phyloP scores from a whole-genome alignment of 208 protist genomes.

The Leishmania tarentolae region DNA sequence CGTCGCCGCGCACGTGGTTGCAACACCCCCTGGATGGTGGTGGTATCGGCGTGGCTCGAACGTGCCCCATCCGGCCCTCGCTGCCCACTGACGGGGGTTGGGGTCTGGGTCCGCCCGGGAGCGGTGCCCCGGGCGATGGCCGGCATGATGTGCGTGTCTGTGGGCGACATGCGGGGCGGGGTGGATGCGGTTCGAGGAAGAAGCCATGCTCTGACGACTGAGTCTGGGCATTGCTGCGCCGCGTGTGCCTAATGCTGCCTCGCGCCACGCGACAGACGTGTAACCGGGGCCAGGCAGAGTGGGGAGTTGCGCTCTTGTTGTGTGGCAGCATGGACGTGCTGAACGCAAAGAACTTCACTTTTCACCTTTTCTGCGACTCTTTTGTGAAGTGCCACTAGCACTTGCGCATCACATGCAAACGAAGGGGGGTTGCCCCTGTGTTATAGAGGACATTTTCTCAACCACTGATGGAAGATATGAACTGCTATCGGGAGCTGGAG shows the following conservation, averaged over 20 bases:
- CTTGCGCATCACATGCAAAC: no score
- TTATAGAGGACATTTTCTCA: neutral
- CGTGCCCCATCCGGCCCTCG: neutral
- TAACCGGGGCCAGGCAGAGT: neutral
- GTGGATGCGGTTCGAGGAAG: neutral
- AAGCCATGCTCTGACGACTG: neutral
- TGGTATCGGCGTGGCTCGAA: neutral
- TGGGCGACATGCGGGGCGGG: neutral
- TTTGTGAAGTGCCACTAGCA: neutral
- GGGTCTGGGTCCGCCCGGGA: neutral
- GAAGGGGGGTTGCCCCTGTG: neutral
- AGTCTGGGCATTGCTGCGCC: neutral
- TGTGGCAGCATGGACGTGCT: neutral
- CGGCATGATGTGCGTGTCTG: neutral
- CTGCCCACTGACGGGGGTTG: neutral
- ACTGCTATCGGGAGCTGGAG: conserved; percentile 22
- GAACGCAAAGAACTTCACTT: neutral
- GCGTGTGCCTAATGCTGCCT: neutral
- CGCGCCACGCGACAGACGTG: neutral
- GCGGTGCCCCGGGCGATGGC: neutral
- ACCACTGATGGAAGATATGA: conserved; percentile 1
- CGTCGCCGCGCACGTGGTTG: neutral
- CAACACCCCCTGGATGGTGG: neutral
- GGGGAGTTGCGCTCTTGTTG: neutral
- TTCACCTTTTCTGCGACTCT: neutral